Evolutionary conservation across 176 grass and related monocot genomes (phyloP).

Genomic region (Musa troglodytarum): DNA sequence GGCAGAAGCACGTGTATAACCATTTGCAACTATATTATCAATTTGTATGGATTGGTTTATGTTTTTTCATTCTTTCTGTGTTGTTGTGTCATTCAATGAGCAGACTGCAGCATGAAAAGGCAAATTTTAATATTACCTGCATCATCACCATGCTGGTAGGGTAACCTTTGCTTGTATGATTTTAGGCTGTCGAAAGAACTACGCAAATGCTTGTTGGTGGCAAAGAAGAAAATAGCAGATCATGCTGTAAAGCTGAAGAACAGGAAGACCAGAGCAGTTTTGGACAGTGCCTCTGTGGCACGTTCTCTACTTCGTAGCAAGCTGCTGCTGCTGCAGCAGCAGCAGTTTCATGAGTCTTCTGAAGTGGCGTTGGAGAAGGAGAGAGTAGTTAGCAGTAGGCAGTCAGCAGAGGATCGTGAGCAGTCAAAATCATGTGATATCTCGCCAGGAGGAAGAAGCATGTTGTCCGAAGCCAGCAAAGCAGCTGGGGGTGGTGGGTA

Average conservation of each 20-base stretch:
- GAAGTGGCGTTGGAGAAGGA: conserved; percentile 32
- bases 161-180: conserved; percentile 3
- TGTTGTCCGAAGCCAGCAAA: conserved; percentile 13
- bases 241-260: conserved; percentile 42
- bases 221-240: conserved; percentile 44
- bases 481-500: background rate
- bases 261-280: conserved; percentile 49
- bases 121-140: background rate
- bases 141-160: background rate
- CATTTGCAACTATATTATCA: too few species aligned
- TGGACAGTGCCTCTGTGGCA: conserved; percentile 47
- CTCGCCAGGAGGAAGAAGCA: conserved; percentile 2
- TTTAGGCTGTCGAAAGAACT: conserved; percentile 61
- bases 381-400: conserved; percentile 4
- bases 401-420: conserved; percentile 23
- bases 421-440: background rate
- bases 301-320: conserved; percentile 51
- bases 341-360: conserved; percentile 40
- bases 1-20: too few species aligned
- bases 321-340: conserved; percentile 22
- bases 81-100: too few species aligned
- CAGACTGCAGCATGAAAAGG: too few species aligned
- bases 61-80: too few species aligned
- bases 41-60: too few species aligned
- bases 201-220: conserved; percentile 36